These are phyloP conservation scores for Dalbergia oliveri DNA, from an alignment of 306 rosid species.

Conservation along the genomic window DNA sequence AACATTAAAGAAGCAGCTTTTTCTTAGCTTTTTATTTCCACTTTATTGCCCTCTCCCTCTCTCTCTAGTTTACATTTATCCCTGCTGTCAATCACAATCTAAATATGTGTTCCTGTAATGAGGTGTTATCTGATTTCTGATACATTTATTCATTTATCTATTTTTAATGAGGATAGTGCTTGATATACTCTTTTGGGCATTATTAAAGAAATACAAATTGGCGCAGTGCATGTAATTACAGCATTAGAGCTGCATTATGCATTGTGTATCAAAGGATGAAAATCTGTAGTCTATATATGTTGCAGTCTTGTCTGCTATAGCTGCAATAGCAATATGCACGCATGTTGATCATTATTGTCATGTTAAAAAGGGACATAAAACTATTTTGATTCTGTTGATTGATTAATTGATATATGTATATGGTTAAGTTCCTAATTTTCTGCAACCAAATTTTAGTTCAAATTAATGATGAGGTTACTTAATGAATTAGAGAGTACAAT, in stretches of 20 bases:
- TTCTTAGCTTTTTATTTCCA: slow-evolving; percentile 50
- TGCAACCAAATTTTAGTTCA: slow-evolving; percentile 4
- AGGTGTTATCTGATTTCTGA: slow-evolving; percentile 22
- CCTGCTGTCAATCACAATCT: slow-evolving; percentile 42
- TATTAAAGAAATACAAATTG: slow-evolving; percentile 33
- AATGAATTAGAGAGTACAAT: slow-evolving; percentile 39
- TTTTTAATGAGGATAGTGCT: too few relatives aligned
- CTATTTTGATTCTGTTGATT: slow-evolving; percentile 43
- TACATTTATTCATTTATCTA: neutral
- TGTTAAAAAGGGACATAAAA: slow-evolving; percentile 18
- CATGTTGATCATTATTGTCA: slow-evolving; percentile 45
- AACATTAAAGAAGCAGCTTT: slow-evolving; percentile 51
- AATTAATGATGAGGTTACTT: neutral
- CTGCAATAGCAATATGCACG: slow-evolving; percentile 48
- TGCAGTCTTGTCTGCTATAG: slow-evolving; percentile 41
- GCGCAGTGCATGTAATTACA: slow-evolving; percentile 27
- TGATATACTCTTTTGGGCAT: slow-evolving; percentile 32
- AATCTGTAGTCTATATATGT: slow-evolving; percentile 48
- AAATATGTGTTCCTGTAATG: slow-evolving; percentile 35
- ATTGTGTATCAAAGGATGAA: slow-evolving; percentile 40
- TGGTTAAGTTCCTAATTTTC: slow-evolving; percentile 1
- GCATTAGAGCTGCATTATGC: slow-evolving; percentile 45
- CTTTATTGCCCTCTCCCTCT: slow-evolving; percentile 48
- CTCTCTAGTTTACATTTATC: slow-evolving; percentile 42
- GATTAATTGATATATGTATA: neutral